phyloP scores from a whole-genome alignment of 169 alveolate genomes.

The Plasmodium knowlesi region DNA sequence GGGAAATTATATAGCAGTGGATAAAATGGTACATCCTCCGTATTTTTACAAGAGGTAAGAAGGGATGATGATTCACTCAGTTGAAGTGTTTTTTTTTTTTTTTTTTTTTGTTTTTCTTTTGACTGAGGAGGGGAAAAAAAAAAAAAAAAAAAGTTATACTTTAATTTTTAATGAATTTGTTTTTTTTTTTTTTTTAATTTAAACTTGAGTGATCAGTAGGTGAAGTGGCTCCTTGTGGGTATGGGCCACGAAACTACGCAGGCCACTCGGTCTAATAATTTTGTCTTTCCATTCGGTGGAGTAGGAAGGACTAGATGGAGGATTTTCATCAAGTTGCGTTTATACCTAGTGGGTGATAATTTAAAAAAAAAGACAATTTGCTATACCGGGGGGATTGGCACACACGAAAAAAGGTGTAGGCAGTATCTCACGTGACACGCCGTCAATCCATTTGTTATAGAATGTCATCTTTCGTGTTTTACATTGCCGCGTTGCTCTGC shows the following conservation, averaged over 20 bases:
- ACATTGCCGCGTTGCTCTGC: too few relatives aligned
- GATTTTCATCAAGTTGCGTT: neutral
- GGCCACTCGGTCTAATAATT: too few relatives aligned
- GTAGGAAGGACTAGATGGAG: neutral
- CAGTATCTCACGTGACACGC: too few relatives aligned
- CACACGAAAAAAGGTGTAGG: too few relatives aligned
- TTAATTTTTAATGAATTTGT: constrained; percentile 13
- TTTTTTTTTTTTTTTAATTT: constrained; percentile 15
- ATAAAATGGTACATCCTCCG: constrained; percentile 21
- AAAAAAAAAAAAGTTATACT: neutral
- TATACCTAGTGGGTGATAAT: neutral
- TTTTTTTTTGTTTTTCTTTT: neutral
- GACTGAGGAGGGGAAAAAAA: neutral
- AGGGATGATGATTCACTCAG: neutral
- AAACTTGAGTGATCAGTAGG: neutral
- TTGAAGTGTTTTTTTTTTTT: constrained; percentile 5
- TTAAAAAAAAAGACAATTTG: neutral
- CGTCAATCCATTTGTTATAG: too few relatives aligned
- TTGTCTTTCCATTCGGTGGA: neutral
- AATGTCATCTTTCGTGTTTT: too few relatives aligned
- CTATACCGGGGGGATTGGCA: too few relatives aligned
- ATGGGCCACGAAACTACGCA: too few relatives aligned
- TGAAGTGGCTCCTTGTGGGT: too few relatives aligned
- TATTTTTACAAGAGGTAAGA: constrained; percentile 32
- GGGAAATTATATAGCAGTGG: constrained; percentile 28